phyloP scores from a whole-genome alignment of 306 rosid species.

The Sechiopsis laciniata region DNA sequence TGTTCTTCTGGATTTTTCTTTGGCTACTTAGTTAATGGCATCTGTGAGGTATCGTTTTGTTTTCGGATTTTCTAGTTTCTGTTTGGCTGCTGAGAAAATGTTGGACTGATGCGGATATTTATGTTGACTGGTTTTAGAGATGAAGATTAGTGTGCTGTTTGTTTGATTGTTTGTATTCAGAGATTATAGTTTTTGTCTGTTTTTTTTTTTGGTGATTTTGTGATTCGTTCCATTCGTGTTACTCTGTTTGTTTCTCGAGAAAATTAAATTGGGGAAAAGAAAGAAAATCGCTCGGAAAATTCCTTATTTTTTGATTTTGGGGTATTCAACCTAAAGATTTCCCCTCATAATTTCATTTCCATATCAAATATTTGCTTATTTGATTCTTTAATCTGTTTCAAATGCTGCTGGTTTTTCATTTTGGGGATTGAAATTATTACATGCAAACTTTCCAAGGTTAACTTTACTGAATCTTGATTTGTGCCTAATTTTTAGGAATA shows the following conservation, averaged over 20 bases:
- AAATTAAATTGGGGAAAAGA: not conserved
- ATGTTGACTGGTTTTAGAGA: too few species aligned
- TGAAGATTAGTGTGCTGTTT: not conserved
- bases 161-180: not conserved
- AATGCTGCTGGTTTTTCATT: not conserved
- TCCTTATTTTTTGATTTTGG: not conserved
- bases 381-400: not conserved
- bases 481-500: constrained; percentile 64
- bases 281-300: constrained; percentile 1
- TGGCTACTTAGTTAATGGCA: constrained; percentile 85
- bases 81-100: constrained; percentile 24
- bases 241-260: constrained; percentile 14
- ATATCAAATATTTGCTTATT: not conserved
- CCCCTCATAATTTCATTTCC: not conserved
- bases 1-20: constrained; percentile 96
- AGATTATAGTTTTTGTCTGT: not conserved
- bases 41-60: constrained; percentile 67
- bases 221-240: not conserved
- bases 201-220: not conserved
- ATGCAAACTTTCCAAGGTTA: not conserved
- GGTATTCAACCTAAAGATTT: not conserved
- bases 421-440: constrained; percentile 11
- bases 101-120: not conserved
- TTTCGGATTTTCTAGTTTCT: constrained; percentile 19
- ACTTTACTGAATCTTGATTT: not conserved